Base-by-base conservation (phyloP, 1,284 basidiomycete species). In the Ceratobasidium sp. region DNA sequence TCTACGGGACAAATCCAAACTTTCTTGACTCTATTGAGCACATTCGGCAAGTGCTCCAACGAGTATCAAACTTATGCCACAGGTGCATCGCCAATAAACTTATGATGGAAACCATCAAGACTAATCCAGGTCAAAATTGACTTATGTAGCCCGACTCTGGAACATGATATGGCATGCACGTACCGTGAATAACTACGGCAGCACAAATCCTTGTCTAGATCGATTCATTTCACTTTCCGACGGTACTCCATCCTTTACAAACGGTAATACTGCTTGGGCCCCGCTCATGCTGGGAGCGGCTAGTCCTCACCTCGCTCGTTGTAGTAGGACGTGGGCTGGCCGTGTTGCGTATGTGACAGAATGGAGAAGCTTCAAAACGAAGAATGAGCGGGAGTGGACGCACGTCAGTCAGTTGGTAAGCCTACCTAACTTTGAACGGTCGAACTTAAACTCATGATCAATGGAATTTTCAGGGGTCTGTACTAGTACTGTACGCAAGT, bases 111-210 rank as follows among this genome's bases (percentile, higher is more conserved):
- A n/a, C n/a, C n/a, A n/a, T n/a, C n/a, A n/a, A n/a, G n/a, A n/a
- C n/a, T 4, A n/a, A n/a, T n/a, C n/a, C n/a, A n/a, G n/a, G n/a
- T 17, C 45, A 42, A 42, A 11, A 3, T 3, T 3, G 7, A 20
- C 3, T 47, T 3, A 11, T 47, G 2, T 20, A 66, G 64, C 64
- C 3, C 64, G 64, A 17, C 3, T 66, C 4, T 66, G 64, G 64
- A 49, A 45, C 35, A 66, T 66, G 64, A 66, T 66, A 17, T 66
- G 64, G 64, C 42, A 66, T 33, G 45, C 64, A 3, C 64, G 64
- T 10, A 15, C 39, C 26, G 42, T 64, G 3, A 64, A 64, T 23
- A 64, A 64, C 23, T 64, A 23, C 17, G 61, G 61, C 17, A 15
- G 33, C 4, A 23, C 61, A 45, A 11, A 64, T 15, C 37, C 61